Conservation (phyloP, 2,329 filamentous ascomycete genomes). For the Sporothrix sp. region DNA sequence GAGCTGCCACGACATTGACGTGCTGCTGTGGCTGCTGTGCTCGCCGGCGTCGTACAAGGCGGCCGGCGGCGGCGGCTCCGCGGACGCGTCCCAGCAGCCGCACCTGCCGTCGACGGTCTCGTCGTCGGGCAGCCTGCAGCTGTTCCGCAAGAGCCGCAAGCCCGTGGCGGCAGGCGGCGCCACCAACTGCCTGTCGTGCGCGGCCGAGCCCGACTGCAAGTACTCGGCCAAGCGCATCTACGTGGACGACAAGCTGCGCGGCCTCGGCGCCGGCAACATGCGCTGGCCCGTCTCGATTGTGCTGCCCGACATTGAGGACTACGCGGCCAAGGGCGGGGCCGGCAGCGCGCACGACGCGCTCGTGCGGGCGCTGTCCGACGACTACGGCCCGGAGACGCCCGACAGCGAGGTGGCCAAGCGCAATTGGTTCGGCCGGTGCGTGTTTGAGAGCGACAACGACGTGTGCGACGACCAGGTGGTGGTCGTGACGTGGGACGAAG, state of each 20-base stretch:
- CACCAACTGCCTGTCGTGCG: slow-evolving; percentile 81
- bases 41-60: slow-evolving; percentile 48
- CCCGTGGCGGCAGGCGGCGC: slow-evolving; percentile 62
- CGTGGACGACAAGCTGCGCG: slow-evolving; percentile 43
- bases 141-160: slow-evolving; percentile 68
- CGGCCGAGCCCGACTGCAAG: slow-evolving; percentile 63
- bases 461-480: slow-evolving; percentile 91
- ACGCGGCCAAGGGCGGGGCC: slow-evolving; percentile 36
- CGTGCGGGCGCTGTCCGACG: slow-evolving; percentile 33
- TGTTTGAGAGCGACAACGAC: slow-evolving; percentile 86
- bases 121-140: slow-evolving; percentile 66
- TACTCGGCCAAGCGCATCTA: slow-evolving; percentile 85
- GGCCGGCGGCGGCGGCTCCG: slow-evolving; percentile 11
- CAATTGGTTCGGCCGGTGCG: slow-evolving; percentile 88
- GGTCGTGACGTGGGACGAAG: slow-evolving; percentile 78
- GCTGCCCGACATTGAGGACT: slow-evolving; percentile 84
- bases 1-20: slow-evolving; percentile 91
- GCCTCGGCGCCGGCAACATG: slow-evolving; percentile 55
- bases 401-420: slow-evolving; percentile 37
- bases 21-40: slow-evolving; percentile 82
- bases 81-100: slow-evolving; percentile 29
- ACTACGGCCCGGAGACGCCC: slow-evolving; percentile 43
- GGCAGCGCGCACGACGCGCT: slow-evolving; percentile 36
- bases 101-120: slow-evolving; percentile 70
- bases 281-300: slow-evolving; percentile 83